Base-by-base conservation (phyloP, 352 stramenopile genomes). In the Hyphochytrium catenoides region DNA sequence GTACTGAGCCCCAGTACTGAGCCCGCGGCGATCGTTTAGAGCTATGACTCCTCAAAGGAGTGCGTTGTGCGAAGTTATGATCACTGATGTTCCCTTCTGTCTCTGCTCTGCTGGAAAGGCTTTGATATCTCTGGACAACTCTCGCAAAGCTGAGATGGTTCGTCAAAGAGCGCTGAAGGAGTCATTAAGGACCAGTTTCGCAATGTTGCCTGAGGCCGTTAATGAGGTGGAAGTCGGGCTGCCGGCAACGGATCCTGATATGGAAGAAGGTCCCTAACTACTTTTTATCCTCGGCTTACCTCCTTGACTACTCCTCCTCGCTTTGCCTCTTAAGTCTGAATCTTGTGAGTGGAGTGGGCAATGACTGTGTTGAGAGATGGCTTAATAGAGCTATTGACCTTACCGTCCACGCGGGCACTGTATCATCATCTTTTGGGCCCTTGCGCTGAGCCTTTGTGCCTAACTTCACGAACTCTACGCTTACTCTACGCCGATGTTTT, bases 201-300 rank as follows among this genome's bases (percentile, higher is more conserved):
- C 54, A 14, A 64, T 51, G 18, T 54, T 91, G 2, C 76, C 76
- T 1, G 54, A 58, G 11, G 64, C 73, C 3, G 54, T 82, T 38
- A 72, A 78, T 45, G 69, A 81, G 22, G 82, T 83, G 32, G 71
- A 78, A 34, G 67, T 82, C 34, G 67, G 54, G 9, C 36, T 84
- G 22, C 69, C 66, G 0, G 50, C 63, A 24, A 62, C 71, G 28
- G 50, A 58, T 7, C 47, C 69, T 5, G 54, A 56, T 6, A 56
- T 59, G 1, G 50, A 60, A 12, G 57, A 64, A 12, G 31, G 27
- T 15, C 38, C 14, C 0, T 25, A n/a, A n/a, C n/a, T n/a, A n/a
- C n/a, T n/a, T n/a, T n/a, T n/a, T n/a, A n/a, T n/a, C n/a, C n/a
- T n/a, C n/a, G n/a, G n/a, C n/a, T n/a, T n/a, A n/a, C n/a, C n/a